These are phyloP conservation scores for Apiotrichum gamsii DNA, from an alignment of 1,284 basidiomycete genomes.

Conservation along the genomic window DNA sequence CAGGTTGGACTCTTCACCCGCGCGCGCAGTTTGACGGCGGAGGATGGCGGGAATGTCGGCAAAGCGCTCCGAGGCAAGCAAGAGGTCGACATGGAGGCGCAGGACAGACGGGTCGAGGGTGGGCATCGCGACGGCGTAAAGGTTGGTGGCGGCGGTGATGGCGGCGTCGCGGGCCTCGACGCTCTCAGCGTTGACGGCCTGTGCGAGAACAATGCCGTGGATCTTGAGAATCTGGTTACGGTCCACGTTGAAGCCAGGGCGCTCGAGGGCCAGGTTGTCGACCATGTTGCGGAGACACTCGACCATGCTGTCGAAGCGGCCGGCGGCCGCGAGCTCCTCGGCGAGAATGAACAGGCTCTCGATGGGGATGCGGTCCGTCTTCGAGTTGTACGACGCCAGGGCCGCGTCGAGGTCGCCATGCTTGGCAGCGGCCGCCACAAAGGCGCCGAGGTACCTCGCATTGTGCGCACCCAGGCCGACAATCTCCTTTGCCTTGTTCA, in stretches of 20 bases:
- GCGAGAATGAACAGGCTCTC: slow-evolving; percentile 27
- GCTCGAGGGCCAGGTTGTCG: background rate
- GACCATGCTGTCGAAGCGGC: slow-evolving; percentile 50
- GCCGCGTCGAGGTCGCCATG: slow-evolving; percentile 61
- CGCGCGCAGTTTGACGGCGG: background rate
- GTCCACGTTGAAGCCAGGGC: background rate
- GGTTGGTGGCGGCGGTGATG: slow-evolving; percentile 5
- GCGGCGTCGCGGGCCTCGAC: slow-evolving; percentile 49
- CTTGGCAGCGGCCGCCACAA: slow-evolving; percentile 63
- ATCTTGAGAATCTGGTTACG: background rate
- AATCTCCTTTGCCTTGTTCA: slow-evolving; percentile 57
- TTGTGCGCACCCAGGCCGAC: too few species aligned
- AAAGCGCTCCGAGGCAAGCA: slow-evolving; percentile 8
- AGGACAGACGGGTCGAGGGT: slow-evolving; percentile 5
- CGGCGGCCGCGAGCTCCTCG: slow-evolving; percentile 52
- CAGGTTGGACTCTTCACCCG: background rate
- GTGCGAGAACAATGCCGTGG: slow-evolving; percentile 32
- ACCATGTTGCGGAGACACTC: background rate
- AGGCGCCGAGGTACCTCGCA: slow-evolving; percentile 36
- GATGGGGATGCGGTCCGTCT: background rate
- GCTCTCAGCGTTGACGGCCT: slow-evolving; percentile 51
- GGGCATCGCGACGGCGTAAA: slow-evolving; percentile 14
- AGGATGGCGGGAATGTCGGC: slow-evolving; percentile 11
- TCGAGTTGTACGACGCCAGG: slow-evolving; percentile 59
- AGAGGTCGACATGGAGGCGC: slow-evolving; percentile 9